phyloP scores from a whole-genome alignment of 2,329 filamentous ascomycete genomes.

The Paecilomyces dactylethromorphus region DNA sequence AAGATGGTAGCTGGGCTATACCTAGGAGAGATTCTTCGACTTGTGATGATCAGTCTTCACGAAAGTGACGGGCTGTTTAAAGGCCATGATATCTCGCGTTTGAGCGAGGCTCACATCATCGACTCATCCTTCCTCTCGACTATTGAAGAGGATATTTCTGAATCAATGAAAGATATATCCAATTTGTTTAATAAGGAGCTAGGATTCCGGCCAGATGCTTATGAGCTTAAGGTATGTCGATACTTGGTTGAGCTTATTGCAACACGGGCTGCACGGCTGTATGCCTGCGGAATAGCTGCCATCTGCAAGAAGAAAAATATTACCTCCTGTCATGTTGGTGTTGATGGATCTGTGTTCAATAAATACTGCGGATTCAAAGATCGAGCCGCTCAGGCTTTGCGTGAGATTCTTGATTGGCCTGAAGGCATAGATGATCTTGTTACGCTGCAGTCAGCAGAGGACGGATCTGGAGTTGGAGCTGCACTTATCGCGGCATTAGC shows the following conservation, averaged over 20 bases:
- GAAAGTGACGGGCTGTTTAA: slow-evolving; percentile 72
- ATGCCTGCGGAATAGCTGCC: slow-evolving; percentile 89
- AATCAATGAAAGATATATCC: slow-evolving; percentile 78
- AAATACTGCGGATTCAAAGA: slow-evolving; percentile 97
- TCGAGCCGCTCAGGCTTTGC: slow-evolving; percentile 73
- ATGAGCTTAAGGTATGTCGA: slow-evolving; percentile 80
- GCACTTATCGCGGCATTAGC: slow-evolving; percentile 11
- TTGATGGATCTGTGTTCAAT: slow-evolving; percentile 94
- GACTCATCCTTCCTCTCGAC: slow-evolving; percentile 86
- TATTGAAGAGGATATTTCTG: slow-evolving; percentile 86
- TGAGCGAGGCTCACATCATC: slow-evolving; percentile 75
- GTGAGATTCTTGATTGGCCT: slow-evolving; percentile 70
- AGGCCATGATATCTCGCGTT: slow-evolving; percentile 67
- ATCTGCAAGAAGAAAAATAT: slow-evolving; percentile 92
- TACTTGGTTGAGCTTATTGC: slow-evolving; percentile 89
- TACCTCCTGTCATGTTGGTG: slow-evolving; percentile 78
- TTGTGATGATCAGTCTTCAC: slow-evolving; percentile 76
- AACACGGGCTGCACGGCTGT: slow-evolving; percentile 83
- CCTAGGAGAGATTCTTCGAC: slow-evolving; percentile 83
- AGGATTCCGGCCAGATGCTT: slow-evolving; percentile 59
- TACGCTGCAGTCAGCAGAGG: slow-evolving; percentile 6
- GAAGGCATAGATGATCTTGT: slow-evolving; percentile 4
- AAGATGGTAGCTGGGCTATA: slow-evolving; percentile 96
- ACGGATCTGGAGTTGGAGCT: slow-evolving; percentile 12
- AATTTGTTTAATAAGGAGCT: slow-evolving; percentile 73